Percentiles rank a stretch among this genome's conserved stretches.
Evolutionary conservation across 257 asterid genomes (phyloP).

Genomic region (Nicotiana attenuata): DNA sequence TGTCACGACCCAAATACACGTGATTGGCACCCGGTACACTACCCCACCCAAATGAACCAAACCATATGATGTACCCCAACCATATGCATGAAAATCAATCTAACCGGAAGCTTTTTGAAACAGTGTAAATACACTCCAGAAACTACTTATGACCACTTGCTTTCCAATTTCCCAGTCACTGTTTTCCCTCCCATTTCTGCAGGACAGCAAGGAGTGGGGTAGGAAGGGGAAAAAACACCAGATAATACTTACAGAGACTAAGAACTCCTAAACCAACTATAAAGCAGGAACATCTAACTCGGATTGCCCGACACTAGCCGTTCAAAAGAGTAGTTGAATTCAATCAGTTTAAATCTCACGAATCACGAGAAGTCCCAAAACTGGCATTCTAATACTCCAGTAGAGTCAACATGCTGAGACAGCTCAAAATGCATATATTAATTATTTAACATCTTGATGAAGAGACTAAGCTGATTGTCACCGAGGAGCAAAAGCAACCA

Average conservation of each 20-base stretch:
- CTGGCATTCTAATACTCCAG: neutral
- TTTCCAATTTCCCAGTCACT: neutral
- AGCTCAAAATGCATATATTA: neutral
- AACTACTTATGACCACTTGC: constrained; percentile 2
- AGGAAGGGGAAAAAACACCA: neutral
- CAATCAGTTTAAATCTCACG: neutral
- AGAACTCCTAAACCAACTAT: neutral
- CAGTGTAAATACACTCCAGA: neutral
- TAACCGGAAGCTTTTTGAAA: too few species aligned
- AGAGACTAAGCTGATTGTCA: neutral
- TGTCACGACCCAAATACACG: neutral
- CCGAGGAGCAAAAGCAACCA: neutral
- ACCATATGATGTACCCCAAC: too few species aligned
- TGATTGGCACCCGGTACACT: too few species aligned
- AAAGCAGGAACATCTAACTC: neutral
- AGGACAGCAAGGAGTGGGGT: neutral
- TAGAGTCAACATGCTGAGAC: neutral
- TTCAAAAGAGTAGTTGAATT: neutral
- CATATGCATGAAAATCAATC: too few species aligned
- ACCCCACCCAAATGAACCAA: too few species aligned
- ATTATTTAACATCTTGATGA: neutral
- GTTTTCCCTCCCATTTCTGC: neutral
- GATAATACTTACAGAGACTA: neutral
- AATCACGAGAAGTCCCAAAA: neutral
- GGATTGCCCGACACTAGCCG: neutral